Evolutionary conservation across 768 basidiomycete genomes (phyloP).

Genomic region (Boletus vinaceobasis): DNA sequence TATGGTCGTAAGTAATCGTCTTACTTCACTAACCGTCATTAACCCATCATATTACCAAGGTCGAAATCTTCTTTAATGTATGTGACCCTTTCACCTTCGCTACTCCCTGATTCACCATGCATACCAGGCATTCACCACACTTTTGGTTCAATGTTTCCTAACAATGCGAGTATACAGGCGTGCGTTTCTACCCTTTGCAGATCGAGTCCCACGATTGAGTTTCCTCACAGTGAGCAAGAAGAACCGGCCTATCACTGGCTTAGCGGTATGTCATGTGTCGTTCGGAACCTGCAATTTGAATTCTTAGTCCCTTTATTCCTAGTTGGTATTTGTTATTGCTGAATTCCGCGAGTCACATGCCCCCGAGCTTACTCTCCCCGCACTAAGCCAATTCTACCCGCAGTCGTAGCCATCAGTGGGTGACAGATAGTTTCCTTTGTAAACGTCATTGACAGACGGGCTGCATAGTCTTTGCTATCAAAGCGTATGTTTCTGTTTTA

Average conservation of each 20-base stretch:
- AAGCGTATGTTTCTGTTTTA: conserved; percentile 33
- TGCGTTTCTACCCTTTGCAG: conserved; percentile 22
- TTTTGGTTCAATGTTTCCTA: conserved; percentile 59
- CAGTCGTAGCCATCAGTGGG: conserved; percentile 37
- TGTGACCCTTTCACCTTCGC: not conserved
- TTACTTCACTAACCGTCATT: not conserved
- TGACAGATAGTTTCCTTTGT: not conserved
- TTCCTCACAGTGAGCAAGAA: conserved; percentile 48
- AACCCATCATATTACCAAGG: conserved; percentile 26
- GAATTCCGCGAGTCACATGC: conserved; percentile 38
- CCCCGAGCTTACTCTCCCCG: no score
- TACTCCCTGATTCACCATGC: not conserved
- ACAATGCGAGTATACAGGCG: conserved; percentile 50
- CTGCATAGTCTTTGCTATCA: conserved; percentile 33
- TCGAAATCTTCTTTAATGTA: conserved; percentile 54
- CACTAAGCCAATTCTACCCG: conserved; percentile 7
- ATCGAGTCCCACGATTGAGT: not conserved
- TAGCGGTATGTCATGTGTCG: conserved; percentile 27
- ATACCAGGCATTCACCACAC: conserved; percentile 41
- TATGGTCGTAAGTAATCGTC: conserved; percentile 17
- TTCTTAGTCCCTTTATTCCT: not conserved
- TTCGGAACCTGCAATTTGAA: not conserved
- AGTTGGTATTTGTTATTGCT: conserved; percentile 35
- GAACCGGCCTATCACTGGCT: conserved; percentile 37
- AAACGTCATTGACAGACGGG: conserved; percentile 3